A percentile compares a stretch with the other conserved stretches of the same genome.
Conservation (phyloP, 495 filamentous ascomycete genomes). For the Penicillium turbatum region DNA sequence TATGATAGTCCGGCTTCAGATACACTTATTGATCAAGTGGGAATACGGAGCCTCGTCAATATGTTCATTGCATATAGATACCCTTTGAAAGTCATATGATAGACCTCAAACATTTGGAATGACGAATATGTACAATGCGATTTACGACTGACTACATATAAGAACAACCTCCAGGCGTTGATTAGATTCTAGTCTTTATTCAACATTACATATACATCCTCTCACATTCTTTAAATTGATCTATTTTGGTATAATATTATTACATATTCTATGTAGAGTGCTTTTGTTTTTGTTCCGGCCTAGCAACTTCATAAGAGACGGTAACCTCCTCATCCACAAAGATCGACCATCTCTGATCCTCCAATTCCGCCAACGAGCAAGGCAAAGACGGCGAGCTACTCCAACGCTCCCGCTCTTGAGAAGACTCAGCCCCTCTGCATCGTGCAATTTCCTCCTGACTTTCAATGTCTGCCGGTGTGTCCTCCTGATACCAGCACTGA, state of each 20-base stretch:
- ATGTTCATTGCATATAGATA: not conserved
- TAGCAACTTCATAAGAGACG: not conserved
- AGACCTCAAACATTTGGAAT: no score
- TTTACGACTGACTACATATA: not conserved
- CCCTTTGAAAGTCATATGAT: not conserved
- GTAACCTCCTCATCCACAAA: not conserved
- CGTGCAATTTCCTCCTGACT: not conserved
- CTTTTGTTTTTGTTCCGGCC: conserved; percentile 1
- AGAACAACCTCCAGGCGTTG: no score
- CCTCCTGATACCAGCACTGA: not conserved
- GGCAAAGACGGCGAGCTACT: conserved; percentile 10
- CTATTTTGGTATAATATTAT: no score
- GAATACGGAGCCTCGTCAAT: not conserved
- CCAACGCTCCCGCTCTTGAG: conserved; percentile 1
- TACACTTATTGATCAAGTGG: conserved; percentile 45
- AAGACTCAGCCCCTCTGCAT: not conserved
- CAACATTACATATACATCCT: no score
- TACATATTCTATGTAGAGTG: no score
- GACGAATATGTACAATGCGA: no score
- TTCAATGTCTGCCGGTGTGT: not conserved
- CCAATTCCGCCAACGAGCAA: conserved; percentile 17
- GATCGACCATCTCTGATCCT: conserved; percentile 14
- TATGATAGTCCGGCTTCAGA: conserved; percentile 37
- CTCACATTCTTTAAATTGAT: no score
- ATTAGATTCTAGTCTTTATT: no score